Percentiles rank a stretch among this genome's conserved stretches.
phyloP scores from a whole-genome alignment of 306 rosid genomes.

The Malus sylvestris region DNA sequence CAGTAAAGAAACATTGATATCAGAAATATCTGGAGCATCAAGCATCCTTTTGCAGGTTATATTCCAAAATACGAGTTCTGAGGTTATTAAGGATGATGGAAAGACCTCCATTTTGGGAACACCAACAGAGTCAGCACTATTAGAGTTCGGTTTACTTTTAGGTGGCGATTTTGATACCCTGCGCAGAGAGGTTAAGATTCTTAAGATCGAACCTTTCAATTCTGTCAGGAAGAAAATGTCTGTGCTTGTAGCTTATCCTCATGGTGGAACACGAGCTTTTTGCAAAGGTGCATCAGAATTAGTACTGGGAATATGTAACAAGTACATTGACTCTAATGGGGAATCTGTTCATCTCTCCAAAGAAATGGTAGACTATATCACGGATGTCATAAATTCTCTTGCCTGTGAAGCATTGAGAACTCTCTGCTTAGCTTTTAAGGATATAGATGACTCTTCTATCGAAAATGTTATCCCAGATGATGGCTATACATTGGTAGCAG shows the following conservation, averaged over 20 bases:
- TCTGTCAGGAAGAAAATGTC: slow-evolving; percentile 95
- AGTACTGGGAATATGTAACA: slow-evolving; percentile 61
- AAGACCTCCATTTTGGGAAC: slow-evolving; percentile 61
- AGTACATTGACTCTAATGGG: slow-evolving; percentile 57
- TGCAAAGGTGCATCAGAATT: slow-evolving; percentile 98
- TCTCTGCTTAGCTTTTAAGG: slow-evolving; percentile 76
- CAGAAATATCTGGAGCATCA: slow-evolving; percentile 41
- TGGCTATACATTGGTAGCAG: slow-evolving; percentile 67
- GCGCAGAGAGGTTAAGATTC: slow-evolving; percentile 42
- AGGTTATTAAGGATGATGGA: slow-evolving; percentile 66
- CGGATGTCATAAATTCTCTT: slow-evolving; percentile 57
- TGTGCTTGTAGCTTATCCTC: slow-evolving; percentile 64
- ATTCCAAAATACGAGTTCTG: slow-evolving; percentile 76
- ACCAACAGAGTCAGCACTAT: slow-evolving; percentile 83
- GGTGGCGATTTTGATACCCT: slow-evolving; percentile 58
- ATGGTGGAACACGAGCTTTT: slow-evolving; percentile 57
- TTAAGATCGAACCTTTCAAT: slow-evolving; percentile 81
- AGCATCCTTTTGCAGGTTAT: slow-evolving; percentile 59
- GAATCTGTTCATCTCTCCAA: slow-evolving; percentile 43
- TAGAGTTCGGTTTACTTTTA: slow-evolving; percentile 72
- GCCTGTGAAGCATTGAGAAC: slow-evolving; percentile 92
- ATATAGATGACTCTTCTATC: slow-evolving; percentile 30
- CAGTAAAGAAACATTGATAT: slow-evolving; percentile 36
- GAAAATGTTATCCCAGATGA: slow-evolving; percentile 43
- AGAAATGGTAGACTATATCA: slow-evolving; percentile 30